These are phyloP conservation scores for Ogataea paraovalis DNA, from an alignment of 805 yeast genomes.

Conservation along the genomic window DNA sequence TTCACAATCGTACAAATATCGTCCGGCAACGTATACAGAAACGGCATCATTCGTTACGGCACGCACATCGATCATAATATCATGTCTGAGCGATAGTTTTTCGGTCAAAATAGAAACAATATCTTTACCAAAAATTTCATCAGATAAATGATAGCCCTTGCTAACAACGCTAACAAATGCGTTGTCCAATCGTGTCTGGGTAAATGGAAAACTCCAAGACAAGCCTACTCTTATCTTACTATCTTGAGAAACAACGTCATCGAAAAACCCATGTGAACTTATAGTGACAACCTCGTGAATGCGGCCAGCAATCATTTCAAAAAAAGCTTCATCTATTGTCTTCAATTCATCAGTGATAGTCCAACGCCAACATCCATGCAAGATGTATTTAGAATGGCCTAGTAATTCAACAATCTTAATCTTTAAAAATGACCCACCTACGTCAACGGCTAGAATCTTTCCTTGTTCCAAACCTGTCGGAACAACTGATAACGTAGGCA, in stretches of 20 bases:
- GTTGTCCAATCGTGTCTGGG: slow-evolving; percentile 36
- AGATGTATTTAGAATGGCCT: slow-evolving; percentile 6
- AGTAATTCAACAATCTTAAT: slow-evolving; percentile 26
- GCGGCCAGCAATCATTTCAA: slow-evolving; percentile 37
- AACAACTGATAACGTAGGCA: slow-evolving; percentile 3
- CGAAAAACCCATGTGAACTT: slow-evolving; percentile 6
- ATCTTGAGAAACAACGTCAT: slow-evolving; percentile 3
- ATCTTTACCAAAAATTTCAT: slow-evolving; percentile 39
- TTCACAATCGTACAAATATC: slow-evolving; percentile 30
- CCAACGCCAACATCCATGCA: slow-evolving; percentile 32
- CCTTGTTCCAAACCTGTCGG: slow-evolving; percentile 19
- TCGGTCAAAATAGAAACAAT: slow-evolving; percentile 39
- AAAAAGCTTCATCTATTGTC: slow-evolving; percentile 38
- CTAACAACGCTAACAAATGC: slow-evolving; percentile 50
- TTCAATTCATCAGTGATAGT: slow-evolving; percentile 36
- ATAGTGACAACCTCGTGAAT: slow-evolving; percentile 27
- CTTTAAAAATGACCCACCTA: slow-evolving; percentile 56
- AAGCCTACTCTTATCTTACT: slow-evolving; percentile 38
- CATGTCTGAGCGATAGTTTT: slow-evolving; percentile 25
- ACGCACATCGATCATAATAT: slow-evolving; percentile 35
- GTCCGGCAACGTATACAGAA: slow-evolving; percentile 59
- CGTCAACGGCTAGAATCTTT: slow-evolving; percentile 42
- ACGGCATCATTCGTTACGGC: slow-evolving; percentile 57
- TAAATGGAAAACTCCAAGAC: slow-evolving; percentile 57
- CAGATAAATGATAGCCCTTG: slow-evolving; percentile 53